These are phyloP conservation scores for Venturia carpophila DNA, from an alignment of 2,329 filamentous ascomycete genomes.

Conservation along the genomic window DNA sequence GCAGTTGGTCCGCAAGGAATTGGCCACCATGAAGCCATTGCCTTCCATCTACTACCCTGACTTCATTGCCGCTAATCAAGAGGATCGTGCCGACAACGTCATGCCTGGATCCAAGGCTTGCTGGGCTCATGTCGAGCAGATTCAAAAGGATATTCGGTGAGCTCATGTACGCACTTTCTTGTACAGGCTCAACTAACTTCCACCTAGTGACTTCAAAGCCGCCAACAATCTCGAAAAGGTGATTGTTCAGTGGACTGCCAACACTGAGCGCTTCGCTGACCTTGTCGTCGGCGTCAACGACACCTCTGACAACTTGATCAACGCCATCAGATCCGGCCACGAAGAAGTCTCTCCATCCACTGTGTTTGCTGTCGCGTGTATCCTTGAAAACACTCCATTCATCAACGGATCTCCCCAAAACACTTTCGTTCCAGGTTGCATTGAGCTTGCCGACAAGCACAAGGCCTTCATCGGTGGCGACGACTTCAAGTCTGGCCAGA, in stretches of 20 bases:
- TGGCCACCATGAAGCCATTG: conserved; percentile 78
- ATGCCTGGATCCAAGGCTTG: conserved; percentile 76
- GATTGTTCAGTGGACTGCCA: conserved; percentile 96
- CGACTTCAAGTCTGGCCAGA: conserved; percentile 99
- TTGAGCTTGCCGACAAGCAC: conserved; percentile 81
- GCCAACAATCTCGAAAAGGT: conserved; percentile 83
- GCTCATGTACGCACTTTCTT: conserved; percentile 22
- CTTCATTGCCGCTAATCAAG: conserved; percentile 98
- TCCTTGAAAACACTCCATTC: conserved; percentile 83
- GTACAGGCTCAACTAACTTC: conserved; percentile 10
- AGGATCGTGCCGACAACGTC: conserved; percentile 88
- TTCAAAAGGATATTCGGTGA: conserved; percentile 84
- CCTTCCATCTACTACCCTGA: conserved; percentile 98
- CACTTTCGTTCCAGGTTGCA: conserved; percentile 90
- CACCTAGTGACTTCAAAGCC: conserved; percentile 72
- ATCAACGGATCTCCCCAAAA: conserved; percentile 99
- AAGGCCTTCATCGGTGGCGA: conserved; percentile 90
- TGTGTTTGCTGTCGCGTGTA: conserved; percentile 89
- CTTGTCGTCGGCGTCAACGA: conserved; percentile 86
- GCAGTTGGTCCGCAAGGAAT: conserved; percentile 81
- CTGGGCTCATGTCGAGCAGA: conserved; percentile 81
- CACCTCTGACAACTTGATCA: conserved; percentile 87
- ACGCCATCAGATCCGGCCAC: conserved; percentile 78
- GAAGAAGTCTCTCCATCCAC: conserved; percentile 91
- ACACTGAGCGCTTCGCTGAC: conserved; percentile 94